phyloP scores from a whole-genome alignment of 208 protist species.

The Crithidia acanthocephali region DNA sequence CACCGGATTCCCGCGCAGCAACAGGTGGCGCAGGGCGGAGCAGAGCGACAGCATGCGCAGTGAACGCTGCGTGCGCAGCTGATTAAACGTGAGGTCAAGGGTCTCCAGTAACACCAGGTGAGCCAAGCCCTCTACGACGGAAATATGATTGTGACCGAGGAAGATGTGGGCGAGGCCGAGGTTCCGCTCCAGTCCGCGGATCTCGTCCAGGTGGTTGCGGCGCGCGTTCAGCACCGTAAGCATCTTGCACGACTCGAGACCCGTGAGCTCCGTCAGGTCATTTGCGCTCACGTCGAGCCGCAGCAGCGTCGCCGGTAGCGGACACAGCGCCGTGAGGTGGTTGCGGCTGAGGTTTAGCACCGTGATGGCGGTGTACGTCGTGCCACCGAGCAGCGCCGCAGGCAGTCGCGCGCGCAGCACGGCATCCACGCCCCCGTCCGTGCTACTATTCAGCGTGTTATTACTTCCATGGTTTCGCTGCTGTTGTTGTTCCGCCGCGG shows the following conservation, averaged over 20 bases:
- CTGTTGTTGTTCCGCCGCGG: constrained; percentile 41
- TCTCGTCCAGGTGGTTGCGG: constrained; percentile 53
- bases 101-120: constrained; percentile 87
- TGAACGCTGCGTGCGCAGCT: constrained; percentile 50
- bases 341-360: constrained; percentile 80
- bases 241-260: constrained; percentile 71
- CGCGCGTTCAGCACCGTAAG: constrained; percentile 83
- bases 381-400: constrained; percentile 25
- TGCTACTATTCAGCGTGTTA: background rate
- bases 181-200: constrained; percentile 60
- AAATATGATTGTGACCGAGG: constrained; percentile 78
- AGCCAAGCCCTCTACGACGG: constrained; percentile 63
- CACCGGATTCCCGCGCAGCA: constrained; percentile 81
- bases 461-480: too few species aligned
- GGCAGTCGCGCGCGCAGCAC: constrained; percentile 25
- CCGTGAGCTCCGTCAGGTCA: constrained; percentile 50
- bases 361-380: constrained; percentile 57
- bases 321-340: constrained; percentile 44
- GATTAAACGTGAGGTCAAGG: constrained; percentile 84
- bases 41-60: constrained; percentile 80
- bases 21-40: constrained; percentile 60
- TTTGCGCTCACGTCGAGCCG: constrained; percentile 87
- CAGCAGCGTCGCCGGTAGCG: constrained; percentile 71
- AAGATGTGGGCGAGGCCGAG: constrained; percentile 75
- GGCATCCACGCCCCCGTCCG: constrained; percentile 10